Conservation (phyloP, 345 rosid species). For the Carallia pectinifolia region DNA sequence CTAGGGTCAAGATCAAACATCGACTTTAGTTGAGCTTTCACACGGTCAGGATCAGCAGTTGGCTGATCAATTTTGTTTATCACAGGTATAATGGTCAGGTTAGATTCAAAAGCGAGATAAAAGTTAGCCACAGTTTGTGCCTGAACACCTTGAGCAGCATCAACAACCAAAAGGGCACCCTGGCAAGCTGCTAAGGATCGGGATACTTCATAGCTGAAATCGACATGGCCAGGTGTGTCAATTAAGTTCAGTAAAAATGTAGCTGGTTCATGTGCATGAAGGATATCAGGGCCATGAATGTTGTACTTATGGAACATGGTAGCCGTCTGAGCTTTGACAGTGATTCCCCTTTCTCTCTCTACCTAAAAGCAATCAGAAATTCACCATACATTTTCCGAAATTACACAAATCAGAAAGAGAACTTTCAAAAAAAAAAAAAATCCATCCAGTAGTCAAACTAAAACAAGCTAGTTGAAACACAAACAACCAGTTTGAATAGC, state of each 20-base stretch:
- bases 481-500: too few relatives aligned
- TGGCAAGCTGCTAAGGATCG: conserved; percentile 99
- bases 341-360: conserved; percentile 98
- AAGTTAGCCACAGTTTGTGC: conserved; percentile 98
- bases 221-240: conserved; percentile 98
- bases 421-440: not conserved
- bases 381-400: not conserved
- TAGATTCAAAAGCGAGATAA: conserved; percentile 90
- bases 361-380: conserved; percentile 48
- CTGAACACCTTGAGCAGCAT: conserved; percentile 99
- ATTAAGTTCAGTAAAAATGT: conserved; percentile 68
- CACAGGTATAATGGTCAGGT: conserved; percentile 73
- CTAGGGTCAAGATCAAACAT: conserved; percentile 93
- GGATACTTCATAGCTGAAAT: conserved; percentile 96
- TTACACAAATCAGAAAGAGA: not conserved
- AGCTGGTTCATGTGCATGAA: conserved; percentile 32
- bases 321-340: conserved; percentile 96
- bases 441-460: too few relatives aligned
- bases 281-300: conserved; percentile 12
- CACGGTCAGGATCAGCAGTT: conserved; percentile 97
- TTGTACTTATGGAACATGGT: conserved; percentile 76
- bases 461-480: too few relatives aligned
- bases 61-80: conserved; percentile 97
- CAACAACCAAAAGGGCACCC: conserved; percentile 94
- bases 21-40: conserved; percentile 88